Evolutionary conservation across 2,329 filamentous ascomycete species (phyloP).

Genomic region (Bertia moriformis): DNA sequence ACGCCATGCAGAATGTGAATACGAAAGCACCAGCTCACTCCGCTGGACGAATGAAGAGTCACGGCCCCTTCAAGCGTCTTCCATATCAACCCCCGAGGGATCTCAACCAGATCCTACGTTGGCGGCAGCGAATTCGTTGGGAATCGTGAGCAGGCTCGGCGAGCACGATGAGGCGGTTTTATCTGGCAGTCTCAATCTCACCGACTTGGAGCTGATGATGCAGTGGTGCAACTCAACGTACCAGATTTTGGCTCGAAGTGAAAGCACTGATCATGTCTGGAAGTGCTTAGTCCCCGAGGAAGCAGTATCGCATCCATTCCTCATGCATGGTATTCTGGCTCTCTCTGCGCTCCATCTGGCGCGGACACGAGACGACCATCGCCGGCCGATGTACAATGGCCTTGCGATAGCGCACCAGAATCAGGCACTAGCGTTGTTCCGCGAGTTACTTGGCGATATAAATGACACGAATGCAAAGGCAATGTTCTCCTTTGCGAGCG

Average conservation of each 20-base stretch:
- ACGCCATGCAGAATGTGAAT: slow-evolving; percentile 15
- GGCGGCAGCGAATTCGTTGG: neutral
- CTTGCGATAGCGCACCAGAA: neutral
- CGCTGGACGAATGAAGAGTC: slow-evolving; percentile 4
- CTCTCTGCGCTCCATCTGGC: slow-evolving; percentile 22
- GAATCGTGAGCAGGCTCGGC: neutral
- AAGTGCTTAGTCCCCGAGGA: slow-evolving; percentile 21
- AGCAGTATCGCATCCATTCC: slow-evolving; percentile 21
- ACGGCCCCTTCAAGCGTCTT: neutral
- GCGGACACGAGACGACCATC: neutral
- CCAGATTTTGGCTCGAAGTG: slow-evolving; percentile 9
- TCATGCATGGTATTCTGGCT: slow-evolving; percentile 23
- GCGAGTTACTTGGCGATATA: neutral
- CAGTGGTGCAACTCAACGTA: slow-evolving; percentile 10
- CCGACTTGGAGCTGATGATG: slow-evolving; percentile 11
- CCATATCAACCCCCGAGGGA: neutral
- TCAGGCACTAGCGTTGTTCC: neutral
- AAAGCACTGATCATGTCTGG: slow-evolving; percentile 16
- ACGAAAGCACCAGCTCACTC: slow-evolving; percentile 9
- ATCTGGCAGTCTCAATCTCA: slow-evolving; percentile 4
- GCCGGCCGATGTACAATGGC: neutral
- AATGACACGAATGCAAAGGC: neutral
- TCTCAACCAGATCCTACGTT: neutral
- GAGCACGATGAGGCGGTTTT: neutral
- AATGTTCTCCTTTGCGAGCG: neutral